phyloP scores from a whole-genome alignment of 2,329 filamentous ascomycete genomes.

The Arthrobotrys entomopaga region DNA sequence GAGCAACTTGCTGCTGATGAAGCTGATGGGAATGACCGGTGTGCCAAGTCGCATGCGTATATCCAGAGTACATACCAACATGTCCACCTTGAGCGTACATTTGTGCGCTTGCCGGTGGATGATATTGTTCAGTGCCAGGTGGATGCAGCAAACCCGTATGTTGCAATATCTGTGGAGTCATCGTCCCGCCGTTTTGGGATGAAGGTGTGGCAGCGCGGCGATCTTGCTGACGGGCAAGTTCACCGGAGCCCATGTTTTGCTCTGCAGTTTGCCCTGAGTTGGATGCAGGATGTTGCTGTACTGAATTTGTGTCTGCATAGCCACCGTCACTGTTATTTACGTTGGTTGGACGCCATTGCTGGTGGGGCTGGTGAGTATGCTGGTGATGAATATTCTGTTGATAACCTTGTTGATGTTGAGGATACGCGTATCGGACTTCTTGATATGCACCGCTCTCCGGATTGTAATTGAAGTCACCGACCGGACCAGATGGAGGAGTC shows the following conservation, averaged over 20 bases:
- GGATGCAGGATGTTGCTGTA: constrained; percentile 12
- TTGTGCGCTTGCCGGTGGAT: background rate
- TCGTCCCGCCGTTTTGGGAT: constrained; percentile 28
- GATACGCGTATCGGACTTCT: constrained; percentile 20
- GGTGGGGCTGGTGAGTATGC: constrained; percentile 31
- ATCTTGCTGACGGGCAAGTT: constrained; percentile 31
- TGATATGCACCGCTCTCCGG: constrained; percentile 19
- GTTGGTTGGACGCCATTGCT: constrained; percentile 31
- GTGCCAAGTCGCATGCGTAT: constrained; percentile 31
- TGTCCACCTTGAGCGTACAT: constrained; percentile 13
- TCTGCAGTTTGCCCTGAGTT: constrained; percentile 25
- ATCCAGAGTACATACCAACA: constrained; percentile 12
- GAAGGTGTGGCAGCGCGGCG: constrained; percentile 7
- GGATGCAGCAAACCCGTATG: constrained; percentile 29
- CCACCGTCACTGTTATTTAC: background rate
- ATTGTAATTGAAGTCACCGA: constrained; percentile 22
- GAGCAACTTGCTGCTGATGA: constrained; percentile 32
- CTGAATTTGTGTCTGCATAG: constrained; percentile 4
- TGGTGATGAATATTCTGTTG: constrained; percentile 16
- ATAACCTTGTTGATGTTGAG: constrained; percentile 5
- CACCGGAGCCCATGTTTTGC: constrained; percentile 24
- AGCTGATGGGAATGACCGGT: constrained; percentile 28
- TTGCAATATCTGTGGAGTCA: constrained; percentile 47
- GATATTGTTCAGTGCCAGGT: constrained; percentile 22
- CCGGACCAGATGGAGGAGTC: background rate